Evolutionary conservation across 108 stramenopile species (phyloP), one percentile per base, ranked within the genome.

Genomic region (Halocafeteria seosinensis): DNA sequence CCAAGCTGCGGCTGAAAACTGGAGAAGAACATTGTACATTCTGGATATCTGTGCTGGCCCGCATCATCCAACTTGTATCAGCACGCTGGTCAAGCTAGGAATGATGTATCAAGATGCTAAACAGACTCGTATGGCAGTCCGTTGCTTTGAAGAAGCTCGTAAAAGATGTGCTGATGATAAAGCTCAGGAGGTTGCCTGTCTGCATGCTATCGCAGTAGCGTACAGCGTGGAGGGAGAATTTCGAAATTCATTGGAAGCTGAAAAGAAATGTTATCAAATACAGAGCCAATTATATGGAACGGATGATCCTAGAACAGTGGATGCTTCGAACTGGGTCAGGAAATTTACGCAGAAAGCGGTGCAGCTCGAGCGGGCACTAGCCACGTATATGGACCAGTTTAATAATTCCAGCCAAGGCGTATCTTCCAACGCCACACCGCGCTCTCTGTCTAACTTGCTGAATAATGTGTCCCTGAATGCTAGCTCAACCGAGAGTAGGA

Each of bases 31-130:
- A 34, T 66, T 81, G 50, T 90, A 87, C 62, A 73, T 91, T 32
- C 76, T 85, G 71, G 89, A 91, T 67, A 59, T 87, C 8, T 62
- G 88, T 64, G 86, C 83, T 11, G 90, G 93, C 11, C 82, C 84
- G 24, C 66, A 74, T 35, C 80, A 86, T 57, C 65, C 85, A 21
- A 85, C 87, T 62, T 74, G 87, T 12, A 65, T 84, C 17, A 68
- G 73, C 25, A 70, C 66, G n/a, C 88, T 88, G 61, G 86, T 87
- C 65, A 82, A 85, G 55, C 63, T 89, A 62, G 89, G 87, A 38
- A 78, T 73, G 24, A 72, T 84, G 3, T 91, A 90, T 69, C 80
- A 77, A 53, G 82, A 84, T 1, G 38, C 21, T 12, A 23, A 34
- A 6, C 21, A 66, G 21, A 13, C 55, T 26, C 23, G 29, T 0